Evolutionary conservation across 352 stramenopile genomes (phyloP), one percentile per base, ranked within the genome.

Genomic region (Lagenidium giganteum): DNA sequence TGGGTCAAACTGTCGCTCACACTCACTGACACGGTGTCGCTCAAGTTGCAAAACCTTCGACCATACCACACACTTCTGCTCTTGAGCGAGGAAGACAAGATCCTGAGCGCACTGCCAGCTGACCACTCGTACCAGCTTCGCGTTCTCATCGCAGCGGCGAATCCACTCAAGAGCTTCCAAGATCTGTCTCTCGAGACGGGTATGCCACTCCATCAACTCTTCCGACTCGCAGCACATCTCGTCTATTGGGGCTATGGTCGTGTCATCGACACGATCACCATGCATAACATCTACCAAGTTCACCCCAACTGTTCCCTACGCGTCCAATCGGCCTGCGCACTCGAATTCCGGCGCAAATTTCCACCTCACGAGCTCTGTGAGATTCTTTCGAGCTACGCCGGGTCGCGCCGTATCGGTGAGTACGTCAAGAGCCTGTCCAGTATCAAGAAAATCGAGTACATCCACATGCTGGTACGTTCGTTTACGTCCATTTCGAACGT

Each of bases 261-360:
- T 13, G 71, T 95, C 21, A 65, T 95, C 33, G 83, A 95, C 29
- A 78, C 78, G 5, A 77, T 95, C 48, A 90, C 83, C 3, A 61
- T 92, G 44, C 77, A 91, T 60, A 95, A 91, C 39, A 82, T 92
- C 41, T 95, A 95, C 42, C 78, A 92, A 52, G 77, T 93, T 16
- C 64, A 74, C 38, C 47, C 76, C 4, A 71, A 75, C 28, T 65
- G 73, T 21, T 67, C 77, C 47, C 34, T 92, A 9, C 54, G 70
- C 16, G 36, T 67, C 4, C 55, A 68, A 9, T 83, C 78, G 21
- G 49, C 72, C 6, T 36, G 70, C 12, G 76, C 75, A 22, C 46
- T 84, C 22, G 78, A 89, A 36, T 95, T 95, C 37, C 67, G 72
- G 9, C 76, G 71, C 21, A 83, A 74, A 23, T 93, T 93, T 42